Evolutionary conservation across 352 stramenopile species (phyloP), one percentile per base, ranked within the genome.

Genomic region (Globisporangium spinosum): DNA sequence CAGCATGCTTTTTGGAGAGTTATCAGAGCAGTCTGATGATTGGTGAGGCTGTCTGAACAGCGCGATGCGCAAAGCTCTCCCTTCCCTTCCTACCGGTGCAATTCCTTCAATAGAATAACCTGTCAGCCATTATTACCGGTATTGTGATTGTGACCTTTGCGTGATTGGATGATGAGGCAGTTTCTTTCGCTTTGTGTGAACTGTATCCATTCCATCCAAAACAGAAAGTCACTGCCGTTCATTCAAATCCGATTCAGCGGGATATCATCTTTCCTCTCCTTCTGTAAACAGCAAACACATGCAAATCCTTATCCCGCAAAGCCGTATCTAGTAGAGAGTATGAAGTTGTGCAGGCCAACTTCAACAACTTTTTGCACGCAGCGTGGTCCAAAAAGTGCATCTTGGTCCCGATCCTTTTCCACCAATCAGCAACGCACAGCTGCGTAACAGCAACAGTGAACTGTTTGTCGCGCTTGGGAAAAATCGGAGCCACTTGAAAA

Each of bases 391-490:
- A 47, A 47, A 47, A n/a, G 25, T 2, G 53, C 17, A 35, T 27
- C 53, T 58, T 35, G 23, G 53, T 27, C 29, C 25, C 2, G 6
- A 47, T 47, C 40, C 15, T 40, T 59, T 59, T 22, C 54, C 54
- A 40, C 54, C 54, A 59, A 59, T 59, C 54, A 59, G 54, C 54
- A 22, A 27, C n/a, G 17, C 25, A 34, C 54, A 59, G 25, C 54
- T 59, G 54, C 15, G 54, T 40, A 59, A 59, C 25, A 59, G 27
- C 27, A 59, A 59, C 27, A 59, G 43, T 15, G 15, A 40, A 5
- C 34, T 58, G 25, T 2, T 20, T 55, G 47, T 34, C 43, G 34
- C 27, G 5, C 2, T 59, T 47, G 35, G 10, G 0, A 40, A 40
- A 40, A 40, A 7, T 47, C 13, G 40, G 40, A 47, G 40, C 40